These are phyloP conservation scores for Boletellus sp. DNA, from an alignment of 768 basidiomycete genomes.

Conservation along the genomic window DNA sequence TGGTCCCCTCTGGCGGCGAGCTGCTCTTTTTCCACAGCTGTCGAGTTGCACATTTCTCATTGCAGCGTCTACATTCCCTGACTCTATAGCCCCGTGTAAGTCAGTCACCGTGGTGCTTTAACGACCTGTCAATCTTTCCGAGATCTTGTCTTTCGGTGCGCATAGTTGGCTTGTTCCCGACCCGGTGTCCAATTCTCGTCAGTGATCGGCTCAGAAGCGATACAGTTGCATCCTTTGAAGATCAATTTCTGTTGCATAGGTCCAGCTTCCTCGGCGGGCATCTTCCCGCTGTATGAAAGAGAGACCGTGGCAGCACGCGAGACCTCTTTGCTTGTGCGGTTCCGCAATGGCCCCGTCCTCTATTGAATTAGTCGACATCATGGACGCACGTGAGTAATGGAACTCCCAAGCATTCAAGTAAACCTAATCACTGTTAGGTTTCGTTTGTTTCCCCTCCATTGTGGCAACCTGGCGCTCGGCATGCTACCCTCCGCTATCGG, in stretches of 20 bases:
- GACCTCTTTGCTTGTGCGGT: not conserved
- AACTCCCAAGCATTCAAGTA: not conserved
- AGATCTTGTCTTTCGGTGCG: not conserved
- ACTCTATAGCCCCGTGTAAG: not conserved
- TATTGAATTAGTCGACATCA: not conserved
- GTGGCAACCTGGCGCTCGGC: conserved; percentile 3
- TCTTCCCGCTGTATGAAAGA: not conserved
- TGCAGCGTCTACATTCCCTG: too few species aligned
- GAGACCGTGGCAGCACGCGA: not conserved
- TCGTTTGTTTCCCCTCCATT: conserved; percentile 1
- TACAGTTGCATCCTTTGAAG: not conserved
- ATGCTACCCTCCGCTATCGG: not conserved
- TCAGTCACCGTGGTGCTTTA: not conserved
- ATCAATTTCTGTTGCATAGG: too few species aligned
- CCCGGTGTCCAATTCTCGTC: not conserved
- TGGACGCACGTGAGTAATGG: not conserved
- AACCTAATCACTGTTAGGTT: not conserved
- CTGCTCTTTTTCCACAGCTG: not conserved
- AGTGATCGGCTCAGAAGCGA: not conserved
- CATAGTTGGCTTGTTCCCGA: not conserved
- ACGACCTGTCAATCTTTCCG: not conserved
- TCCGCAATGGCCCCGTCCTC: not conserved
- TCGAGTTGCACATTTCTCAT: not conserved
- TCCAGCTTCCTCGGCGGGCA: not conserved
- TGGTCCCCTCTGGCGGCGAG: not conserved